Evolutionary conservation across 2,329 filamentous ascomycete genomes (phyloP).

Genomic region (Beauveria varroae): DNA sequence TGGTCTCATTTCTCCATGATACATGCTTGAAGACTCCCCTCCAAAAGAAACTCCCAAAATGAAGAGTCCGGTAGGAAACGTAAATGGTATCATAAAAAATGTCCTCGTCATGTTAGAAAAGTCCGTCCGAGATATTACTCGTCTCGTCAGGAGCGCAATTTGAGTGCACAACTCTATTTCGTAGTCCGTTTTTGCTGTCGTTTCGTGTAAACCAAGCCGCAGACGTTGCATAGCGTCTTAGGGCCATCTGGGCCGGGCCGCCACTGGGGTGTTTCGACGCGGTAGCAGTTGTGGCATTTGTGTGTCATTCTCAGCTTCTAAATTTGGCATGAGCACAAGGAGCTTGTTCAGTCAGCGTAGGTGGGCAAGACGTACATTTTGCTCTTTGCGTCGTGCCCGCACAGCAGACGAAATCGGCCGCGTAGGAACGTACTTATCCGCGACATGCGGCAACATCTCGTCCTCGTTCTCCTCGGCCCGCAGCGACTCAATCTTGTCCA

Average conservation of each 20-base stretch:
- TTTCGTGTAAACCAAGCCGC: constrained; percentile 7
- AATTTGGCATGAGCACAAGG: neutral
- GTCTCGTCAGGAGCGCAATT: neutral
- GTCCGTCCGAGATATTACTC: neutral
- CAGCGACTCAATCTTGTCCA: constrained; percentile 7
- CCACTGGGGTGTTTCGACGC: constrained; percentile 9
- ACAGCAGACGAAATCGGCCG: neutral
- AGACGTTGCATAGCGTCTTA: constrained; percentile 8
- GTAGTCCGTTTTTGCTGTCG: neutral
- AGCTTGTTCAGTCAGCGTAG: neutral
- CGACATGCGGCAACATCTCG: neutral
- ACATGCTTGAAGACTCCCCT: no score
- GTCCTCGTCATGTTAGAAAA: neutral
- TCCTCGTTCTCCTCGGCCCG: constrained; percentile 1
- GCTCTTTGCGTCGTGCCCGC: neutral
- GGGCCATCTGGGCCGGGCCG: constrained; percentile 9
- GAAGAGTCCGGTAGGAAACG: no score
- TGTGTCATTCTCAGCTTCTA: neutral
- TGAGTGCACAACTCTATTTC: neutral
- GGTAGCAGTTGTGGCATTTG: constrained; percentile 5
- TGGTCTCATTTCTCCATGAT: no score
- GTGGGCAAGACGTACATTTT: neutral
- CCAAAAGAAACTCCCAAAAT: no score
- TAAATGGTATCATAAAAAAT: neutral
- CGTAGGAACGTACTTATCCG: neutral